These are phyloP conservation scores for Penicillium ucsense DNA, from an alignment of 495 filamentous ascomycete species.

Conservation along the genomic window DNA sequence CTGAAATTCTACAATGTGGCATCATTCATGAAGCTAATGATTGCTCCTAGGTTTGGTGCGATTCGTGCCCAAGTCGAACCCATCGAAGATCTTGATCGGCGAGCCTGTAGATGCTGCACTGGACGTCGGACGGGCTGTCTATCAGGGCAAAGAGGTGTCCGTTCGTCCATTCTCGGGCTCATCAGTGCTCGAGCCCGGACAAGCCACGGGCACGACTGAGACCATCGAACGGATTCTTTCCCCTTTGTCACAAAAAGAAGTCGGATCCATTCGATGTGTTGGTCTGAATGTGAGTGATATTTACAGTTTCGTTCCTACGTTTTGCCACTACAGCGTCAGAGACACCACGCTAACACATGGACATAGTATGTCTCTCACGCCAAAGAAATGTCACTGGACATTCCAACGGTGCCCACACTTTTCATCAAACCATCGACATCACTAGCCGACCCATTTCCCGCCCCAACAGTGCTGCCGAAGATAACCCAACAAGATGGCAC, in stretches of 20 bases:
- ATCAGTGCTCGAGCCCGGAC: constrained; percentile 44
- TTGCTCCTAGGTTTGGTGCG: constrained; percentile 43
- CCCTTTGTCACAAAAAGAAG: constrained; percentile 38
- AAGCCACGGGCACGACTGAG: constrained; percentile 38
- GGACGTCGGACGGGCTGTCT: constrained; percentile 46
- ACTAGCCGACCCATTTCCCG: constrained; percentile 57
- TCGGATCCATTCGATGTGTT: constrained; percentile 53
- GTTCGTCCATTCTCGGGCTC: constrained; percentile 45
- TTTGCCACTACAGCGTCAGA: not conserved
- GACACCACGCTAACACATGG: not conserved
- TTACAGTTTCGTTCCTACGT: not conserved
- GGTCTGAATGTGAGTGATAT: constrained; percentile 53
- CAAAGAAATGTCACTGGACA: constrained; percentile 58
- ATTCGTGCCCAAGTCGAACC: constrained; percentile 45
- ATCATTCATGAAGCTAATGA: not conserved
- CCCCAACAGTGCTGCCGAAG: constrained; percentile 53
- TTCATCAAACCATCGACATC: constrained; percentile 75
- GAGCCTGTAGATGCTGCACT: constrained; percentile 43
- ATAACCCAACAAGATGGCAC: constrained; percentile 43
- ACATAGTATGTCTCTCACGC: constrained; percentile 63
- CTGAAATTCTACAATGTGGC: not conserved
- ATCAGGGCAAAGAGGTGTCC: constrained; percentile 43
- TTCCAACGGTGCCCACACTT: constrained; percentile 65
- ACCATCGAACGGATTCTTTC: constrained; percentile 45
- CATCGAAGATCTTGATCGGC: constrained; percentile 43